Conservation (phyloP, 179 eudicot species). For the Camellia oleifera region DNA sequence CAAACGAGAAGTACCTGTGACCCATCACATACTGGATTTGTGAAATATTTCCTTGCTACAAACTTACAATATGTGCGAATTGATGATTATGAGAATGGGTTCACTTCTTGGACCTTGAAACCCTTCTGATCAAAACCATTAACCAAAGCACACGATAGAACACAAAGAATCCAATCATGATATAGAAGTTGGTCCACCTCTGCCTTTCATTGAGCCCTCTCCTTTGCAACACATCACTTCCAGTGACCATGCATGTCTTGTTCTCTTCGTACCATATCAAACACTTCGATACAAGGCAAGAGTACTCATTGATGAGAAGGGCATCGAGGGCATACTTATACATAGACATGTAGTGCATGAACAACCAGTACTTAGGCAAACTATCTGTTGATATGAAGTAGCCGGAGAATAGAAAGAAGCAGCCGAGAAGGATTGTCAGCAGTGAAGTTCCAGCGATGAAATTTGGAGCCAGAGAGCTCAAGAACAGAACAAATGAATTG, state of each 20-base stretch:
- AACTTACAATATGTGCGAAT: neutral
- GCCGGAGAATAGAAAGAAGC: slow-evolving; percentile 90
- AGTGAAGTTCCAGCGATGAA: slow-evolving; percentile 84
- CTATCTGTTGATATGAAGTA: slow-evolving; percentile 77
- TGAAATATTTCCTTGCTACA: neutral
- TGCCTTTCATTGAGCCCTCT: slow-evolving; percentile 72
- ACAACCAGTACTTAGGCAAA: slow-evolving; percentile 81
- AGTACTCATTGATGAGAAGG: slow-evolving; percentile 78
- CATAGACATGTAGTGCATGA: slow-evolving; percentile 89
- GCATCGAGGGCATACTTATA: slow-evolving; percentile 94
- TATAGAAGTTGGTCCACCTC: slow-evolving; percentile 74
- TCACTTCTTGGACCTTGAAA: slow-evolving; percentile 73
- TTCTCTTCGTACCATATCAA: slow-evolving; percentile 73
- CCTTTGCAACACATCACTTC: slow-evolving; percentile 65
- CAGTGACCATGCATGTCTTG: slow-evolving; percentile 64
- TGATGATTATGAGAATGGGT: neutral
- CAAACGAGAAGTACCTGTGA: neutral
- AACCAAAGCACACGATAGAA: slow-evolving; percentile 77
- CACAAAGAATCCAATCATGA: slow-evolving; percentile 77
- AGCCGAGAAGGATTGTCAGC: slow-evolving; percentile 67
- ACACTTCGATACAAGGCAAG: slow-evolving; percentile 66
- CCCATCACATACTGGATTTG: neutral
- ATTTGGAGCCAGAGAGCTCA: slow-evolving; percentile 84
- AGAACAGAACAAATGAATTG: slow-evolving; percentile 79
- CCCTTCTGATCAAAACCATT: slow-evolving; percentile 73